phyloP scores from a whole-genome alignment of 345 rosid genomes.

The Gossypium rotundifolium region DNA sequence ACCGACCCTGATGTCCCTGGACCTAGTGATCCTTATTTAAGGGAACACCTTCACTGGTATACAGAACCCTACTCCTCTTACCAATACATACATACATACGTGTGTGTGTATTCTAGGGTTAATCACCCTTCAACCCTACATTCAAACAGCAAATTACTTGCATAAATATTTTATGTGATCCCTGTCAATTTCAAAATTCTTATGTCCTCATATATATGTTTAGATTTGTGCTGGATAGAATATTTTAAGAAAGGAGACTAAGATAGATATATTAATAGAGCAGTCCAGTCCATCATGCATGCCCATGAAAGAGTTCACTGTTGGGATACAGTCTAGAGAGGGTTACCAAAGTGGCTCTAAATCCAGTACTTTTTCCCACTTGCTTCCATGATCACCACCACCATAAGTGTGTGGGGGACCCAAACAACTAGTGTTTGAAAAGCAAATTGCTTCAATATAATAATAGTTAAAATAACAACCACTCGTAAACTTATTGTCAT shows the following conservation, averaged over 20 bases:
- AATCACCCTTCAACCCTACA: not conserved
- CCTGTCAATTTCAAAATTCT: too few relatives aligned
- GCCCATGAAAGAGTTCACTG: not conserved
- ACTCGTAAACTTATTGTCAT: not conserved
- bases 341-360: not conserved
- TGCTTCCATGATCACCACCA: not conserved
- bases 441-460: not conserved
- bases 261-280: too few relatives aligned
- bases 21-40: slow-evolving; percentile 60
- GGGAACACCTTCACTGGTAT: slow-evolving; percentile 68
- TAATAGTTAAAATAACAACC: not conserved
- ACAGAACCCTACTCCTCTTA: not conserved
- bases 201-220: too few relatives aligned
- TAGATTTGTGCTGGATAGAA: too few relatives aligned
- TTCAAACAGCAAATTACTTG: not conserved
- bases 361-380: not conserved
- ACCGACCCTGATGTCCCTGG: slow-evolving; percentile 71
- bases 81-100: too few relatives aligned
- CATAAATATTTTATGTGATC: too few relatives aligned
- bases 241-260: too few relatives aligned
- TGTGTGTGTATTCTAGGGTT: not conserved
- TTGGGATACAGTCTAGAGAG: not conserved
- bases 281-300: not conserved
- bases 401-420: not conserved
- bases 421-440: not conserved